phyloP scores from a whole-genome alignment of 768 basidiomycete species.

The Rhizopogon vinicolor region DNA sequence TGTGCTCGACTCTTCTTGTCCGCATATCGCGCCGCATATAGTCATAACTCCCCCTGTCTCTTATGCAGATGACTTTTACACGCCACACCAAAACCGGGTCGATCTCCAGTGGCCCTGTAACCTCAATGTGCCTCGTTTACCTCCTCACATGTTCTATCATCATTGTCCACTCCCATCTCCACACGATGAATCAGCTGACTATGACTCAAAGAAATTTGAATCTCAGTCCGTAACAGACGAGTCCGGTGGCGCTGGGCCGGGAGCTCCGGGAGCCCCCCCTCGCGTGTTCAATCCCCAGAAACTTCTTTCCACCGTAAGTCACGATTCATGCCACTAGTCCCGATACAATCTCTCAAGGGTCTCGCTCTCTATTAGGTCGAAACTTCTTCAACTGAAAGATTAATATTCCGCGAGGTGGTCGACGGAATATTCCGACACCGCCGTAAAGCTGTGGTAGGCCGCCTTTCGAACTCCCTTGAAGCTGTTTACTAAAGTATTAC shows the following conservation, averaged over 20 bases:
- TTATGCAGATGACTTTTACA: slow-evolving; percentile 28
- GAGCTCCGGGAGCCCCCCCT: background rate
- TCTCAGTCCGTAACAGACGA: background rate
- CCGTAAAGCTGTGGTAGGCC: slow-evolving; percentile 36
- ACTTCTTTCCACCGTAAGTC: slow-evolving; percentile 26
- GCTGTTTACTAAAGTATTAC: slow-evolving; percentile 2
- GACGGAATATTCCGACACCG: slow-evolving; percentile 32
- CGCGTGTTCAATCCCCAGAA: slow-evolving; percentile 28
- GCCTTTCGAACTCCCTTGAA: slow-evolving; percentile 2
- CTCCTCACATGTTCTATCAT: slow-evolving; percentile 3
- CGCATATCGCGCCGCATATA: slow-evolving; percentile 43
- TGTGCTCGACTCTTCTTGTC: slow-evolving; percentile 39
- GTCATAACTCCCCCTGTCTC: slow-evolving; percentile 47
- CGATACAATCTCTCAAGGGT: background rate
- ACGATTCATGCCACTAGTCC: background rate
- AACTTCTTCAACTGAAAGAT: slow-evolving; percentile 23
- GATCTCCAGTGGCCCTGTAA: slow-evolving; percentile 29
- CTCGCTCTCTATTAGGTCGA: slow-evolving; percentile 13
- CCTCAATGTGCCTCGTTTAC: slow-evolving; percentile 32
- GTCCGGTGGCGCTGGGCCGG: background rate
- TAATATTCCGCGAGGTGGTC: slow-evolving; percentile 27
- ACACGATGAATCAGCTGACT: background rate
- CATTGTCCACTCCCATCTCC: background rate
- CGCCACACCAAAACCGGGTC: slow-evolving; percentile 32
- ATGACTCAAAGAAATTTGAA: background rate